Base-by-base conservation (phyloP, 1,284 basidiomycete species). In the Irpex lacteus region DNA sequence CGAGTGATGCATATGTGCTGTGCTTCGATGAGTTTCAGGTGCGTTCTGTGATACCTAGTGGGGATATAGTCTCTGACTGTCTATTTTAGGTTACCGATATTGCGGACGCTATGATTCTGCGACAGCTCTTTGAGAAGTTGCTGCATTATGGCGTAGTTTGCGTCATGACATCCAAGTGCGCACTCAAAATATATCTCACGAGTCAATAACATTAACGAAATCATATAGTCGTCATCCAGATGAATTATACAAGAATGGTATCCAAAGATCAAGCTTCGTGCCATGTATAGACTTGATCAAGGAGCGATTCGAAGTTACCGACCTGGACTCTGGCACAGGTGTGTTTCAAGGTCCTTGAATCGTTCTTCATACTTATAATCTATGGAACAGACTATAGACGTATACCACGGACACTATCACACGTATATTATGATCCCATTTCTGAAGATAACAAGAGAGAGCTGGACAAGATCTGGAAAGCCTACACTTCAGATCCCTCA, bases 11-110 rank as follows among this genome's bases (percentile, higher is more conserved):
- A 4, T 86, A 85, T 62, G 87, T 99, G 1, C 80, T 99, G 47
- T 98, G 97, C 74, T 98, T 99, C 74, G 97, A 99, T 74, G 98
- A 99, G 80, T 99, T 99, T 73, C 97, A 99, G 85, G 94, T 92
- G 72, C 71, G 81, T 63, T 67, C 64, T 64, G 49, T 36, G 8
- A 15, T 36, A 11, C 7, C n/a, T 56, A 9, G n/a, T 21, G 19
- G 26, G 34, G 26, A 36, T 15, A 34, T 32, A 36, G 54, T 5
- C 34, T 61, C 26, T 47, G 53, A 66, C 64, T 36, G 15, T 49
- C 58, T 38, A 32, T 19, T 37, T 53, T 69, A 93, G 90, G 95
- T 99, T 8, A 98, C 96, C 11, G 97, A 99, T 77, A 99, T 99
- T 69, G 97, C 94, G 18, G 96, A 98, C 71, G 98, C 98, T 9